Percentiles rank a stretch among this genome's conserved stretches.
These are phyloP conservation scores for Neonectria magnoliae DNA, from an alignment of 2,329 filamentous ascomycete species.

Conservation along the genomic window DNA sequence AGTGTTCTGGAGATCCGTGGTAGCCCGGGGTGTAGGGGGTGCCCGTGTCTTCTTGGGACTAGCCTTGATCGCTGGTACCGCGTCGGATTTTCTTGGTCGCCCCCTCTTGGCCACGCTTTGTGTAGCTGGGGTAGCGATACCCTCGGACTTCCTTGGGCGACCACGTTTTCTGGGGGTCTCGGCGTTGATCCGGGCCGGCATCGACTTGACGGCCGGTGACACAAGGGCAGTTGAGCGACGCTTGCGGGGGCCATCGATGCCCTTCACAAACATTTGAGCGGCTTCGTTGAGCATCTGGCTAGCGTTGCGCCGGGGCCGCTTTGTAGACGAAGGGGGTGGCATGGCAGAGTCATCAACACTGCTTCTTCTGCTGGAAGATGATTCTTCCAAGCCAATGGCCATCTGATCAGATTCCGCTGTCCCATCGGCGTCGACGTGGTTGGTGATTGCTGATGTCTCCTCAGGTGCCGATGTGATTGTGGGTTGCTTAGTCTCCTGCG, in stretches of 20 bases:
- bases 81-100: slow-evolving; percentile 37
- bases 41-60: slow-evolving; percentile 23
- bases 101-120: slow-evolving; percentile 32
- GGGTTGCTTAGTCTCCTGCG: background rate
- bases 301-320: slow-evolving; percentile 28
- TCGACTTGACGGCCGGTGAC: slow-evolving; percentile 33
- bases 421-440: background rate
- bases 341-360: background rate
- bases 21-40: slow-evolving; percentile 23
- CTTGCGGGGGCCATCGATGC: slow-evolving; percentile 24
- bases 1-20: slow-evolving; percentile 28
- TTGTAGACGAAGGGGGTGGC: slow-evolving; percentile 17
- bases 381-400: background rate
- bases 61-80: slow-evolving; percentile 8
- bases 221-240: slow-evolving; percentile 22
- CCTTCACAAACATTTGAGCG: slow-evolving; percentile 18
- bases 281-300: slow-evolving; percentile 23
- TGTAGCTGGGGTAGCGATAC: slow-evolving; percentile 26
- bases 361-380: background rate
- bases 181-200: slow-evolving; percentile 30
- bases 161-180: slow-evolving; percentile 38
- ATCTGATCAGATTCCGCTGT: background rate
- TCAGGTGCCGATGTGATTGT: background rate
- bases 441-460: background rate
- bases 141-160: slow-evolving; percentile 39